Percentiles rank a stretch among this genome's conserved stretches.
These are phyloP conservation scores for Gossypium arboreum DNA, from an alignment of 345 rosid species.

Conservation along the genomic window DNA sequence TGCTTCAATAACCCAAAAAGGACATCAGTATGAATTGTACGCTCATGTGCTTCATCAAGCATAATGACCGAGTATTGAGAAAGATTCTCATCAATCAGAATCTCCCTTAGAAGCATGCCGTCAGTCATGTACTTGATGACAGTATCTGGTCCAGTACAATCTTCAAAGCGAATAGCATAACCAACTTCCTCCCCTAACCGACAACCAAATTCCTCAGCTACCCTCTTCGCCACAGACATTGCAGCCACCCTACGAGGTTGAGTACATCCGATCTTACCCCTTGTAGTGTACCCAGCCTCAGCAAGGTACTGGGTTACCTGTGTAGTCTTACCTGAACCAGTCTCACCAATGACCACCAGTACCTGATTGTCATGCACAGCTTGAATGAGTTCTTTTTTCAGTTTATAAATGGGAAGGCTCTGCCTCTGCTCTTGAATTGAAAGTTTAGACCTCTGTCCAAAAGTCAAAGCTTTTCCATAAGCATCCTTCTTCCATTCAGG, in stretches of 20 bases:
- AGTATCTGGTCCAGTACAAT: constrained; percentile 66
- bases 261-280: constrained; percentile 71
- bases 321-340: constrained; percentile 76
- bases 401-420: constrained; percentile 85
- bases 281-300: constrained; percentile 66
- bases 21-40: constrained; percentile 69
- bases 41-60: constrained; percentile 85
- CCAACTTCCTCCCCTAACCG: constrained; percentile 75
- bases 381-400: constrained; percentile 78
- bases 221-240: constrained; percentile 72
- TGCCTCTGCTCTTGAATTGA: constrained; percentile 86
- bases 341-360: constrained; percentile 71
- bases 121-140: constrained; percentile 82
- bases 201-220: constrained; percentile 76
- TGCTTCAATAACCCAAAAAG: constrained; percentile 66
- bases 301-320: constrained; percentile 76
- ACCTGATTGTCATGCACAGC: constrained; percentile 83
- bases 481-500: constrained; percentile 98
- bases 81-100: constrained; percentile 49
- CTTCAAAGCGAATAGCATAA: constrained; percentile 66
- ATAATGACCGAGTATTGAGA: constrained; percentile 60
- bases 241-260: constrained; percentile 82
- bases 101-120: constrained; percentile 75
- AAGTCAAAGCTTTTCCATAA: constrained; percentile 66
- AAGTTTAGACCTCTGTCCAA: constrained; percentile 80